Evolutionary conservation across 768 basidiomycete species (phyloP).

Genomic region (Hygrophorus russula): DNA sequence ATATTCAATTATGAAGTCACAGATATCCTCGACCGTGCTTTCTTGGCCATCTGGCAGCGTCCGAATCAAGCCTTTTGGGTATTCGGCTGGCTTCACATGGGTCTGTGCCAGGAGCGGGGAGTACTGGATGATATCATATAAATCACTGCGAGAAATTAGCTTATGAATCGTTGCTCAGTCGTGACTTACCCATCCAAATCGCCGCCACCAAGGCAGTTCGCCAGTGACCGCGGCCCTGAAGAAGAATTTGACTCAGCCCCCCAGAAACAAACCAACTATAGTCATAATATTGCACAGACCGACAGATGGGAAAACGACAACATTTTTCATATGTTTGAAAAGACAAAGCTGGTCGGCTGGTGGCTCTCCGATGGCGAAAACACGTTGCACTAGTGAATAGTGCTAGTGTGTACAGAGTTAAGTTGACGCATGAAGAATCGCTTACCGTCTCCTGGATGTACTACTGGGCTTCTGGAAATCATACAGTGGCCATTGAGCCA

Average conservation of each 20-base stretch:
- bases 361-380: slow-evolving; percentile 61
- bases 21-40: slow-evolving; percentile 58
- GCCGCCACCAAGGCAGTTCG: slow-evolving; percentile 63
- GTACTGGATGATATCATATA: slow-evolving; percentile 51
- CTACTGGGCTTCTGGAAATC: slow-evolving; percentile 63
- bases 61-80: slow-evolving; percentile 21
- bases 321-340: slow-evolving; percentile 54
- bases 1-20: slow-evolving; percentile 74
- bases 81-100: slow-evolving; percentile 39
- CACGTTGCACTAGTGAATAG: slow-evolving; percentile 44
- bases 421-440: neutral
- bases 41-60: slow-evolving; percentile 32
- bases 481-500: slow-evolving; percentile 52
- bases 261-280: neutral
- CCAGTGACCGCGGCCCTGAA: slow-evolving; percentile 47
- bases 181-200: slow-evolving; percentile 64
- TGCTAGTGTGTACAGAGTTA: slow-evolving; percentile 4
- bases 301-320: slow-evolving; percentile 56
- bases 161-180: neutral
- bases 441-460: slow-evolving; percentile 66
- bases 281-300: slow-evolving; percentile 24
- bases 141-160: slow-evolving; percentile 32
- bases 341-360: slow-evolving; percentile 42
- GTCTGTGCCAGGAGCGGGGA: slow-evolving; percentile 42
- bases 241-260: neutral